A percentile compares a stretch with the other conserved stretches of the same genome.
Evolutionary conservation across 2,329 filamentous ascomycete species (phyloP).

Genomic region (Xylariaceae sp.): DNA sequence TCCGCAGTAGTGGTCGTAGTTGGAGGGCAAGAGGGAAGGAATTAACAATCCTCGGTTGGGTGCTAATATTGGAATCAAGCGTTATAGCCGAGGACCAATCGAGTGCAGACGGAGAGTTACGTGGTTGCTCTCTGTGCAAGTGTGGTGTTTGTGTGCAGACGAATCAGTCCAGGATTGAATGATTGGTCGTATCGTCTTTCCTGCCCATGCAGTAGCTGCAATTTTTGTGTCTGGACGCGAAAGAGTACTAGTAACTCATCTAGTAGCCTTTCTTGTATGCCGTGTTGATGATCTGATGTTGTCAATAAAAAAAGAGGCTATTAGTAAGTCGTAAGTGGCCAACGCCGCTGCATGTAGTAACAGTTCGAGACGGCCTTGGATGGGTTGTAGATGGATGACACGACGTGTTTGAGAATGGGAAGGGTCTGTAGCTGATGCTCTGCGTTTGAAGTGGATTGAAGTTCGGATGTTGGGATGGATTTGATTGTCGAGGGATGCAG

Average conservation of each 20-base stretch:
- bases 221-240: constrained; percentile 13
- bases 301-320: constrained; percentile 12
- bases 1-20: constrained; percentile 7
- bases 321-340: constrained; percentile 4
- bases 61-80: constrained; percentile 6
- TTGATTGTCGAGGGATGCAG: not conserved
- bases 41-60: constrained; percentile 11
- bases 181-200: constrained; percentile 1
- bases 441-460: not conserved
- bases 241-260: constrained; percentile 8
- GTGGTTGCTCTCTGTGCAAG: constrained; percentile 12
- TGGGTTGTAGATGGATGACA: too few relatives aligned
- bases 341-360: not conserved
- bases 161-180: constrained; percentile 5
- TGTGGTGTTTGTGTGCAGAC: constrained; percentile 5
- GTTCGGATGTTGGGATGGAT: not conserved
- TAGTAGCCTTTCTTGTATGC: constrained; percentile 17
- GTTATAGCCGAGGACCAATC: constrained; percentile 12
- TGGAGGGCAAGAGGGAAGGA: constrained; percentile 11
- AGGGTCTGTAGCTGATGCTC: constrained; percentile 6
- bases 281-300: not conserved
- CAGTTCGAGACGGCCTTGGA: too few relatives aligned
- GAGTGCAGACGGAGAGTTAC: constrained; percentile 13
- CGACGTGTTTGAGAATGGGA: not conserved
- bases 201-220: constrained; percentile 5